phyloP scores from a whole-genome alignment of 2,329 filamentous ascomycete genomes.

The Macrophomina phaseolina region DNA sequence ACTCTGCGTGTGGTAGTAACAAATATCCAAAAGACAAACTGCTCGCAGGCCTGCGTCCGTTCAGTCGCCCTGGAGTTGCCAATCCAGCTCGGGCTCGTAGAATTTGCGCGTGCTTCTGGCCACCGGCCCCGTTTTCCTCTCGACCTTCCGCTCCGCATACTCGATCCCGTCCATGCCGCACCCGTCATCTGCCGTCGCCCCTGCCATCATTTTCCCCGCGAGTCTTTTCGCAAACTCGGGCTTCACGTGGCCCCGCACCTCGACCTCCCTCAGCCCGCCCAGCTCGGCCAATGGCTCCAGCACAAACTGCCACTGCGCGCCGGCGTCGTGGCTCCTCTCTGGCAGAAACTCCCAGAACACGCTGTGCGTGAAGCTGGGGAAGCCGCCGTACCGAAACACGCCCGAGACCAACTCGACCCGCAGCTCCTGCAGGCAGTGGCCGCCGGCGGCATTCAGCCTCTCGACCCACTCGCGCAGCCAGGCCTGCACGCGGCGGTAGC shows the following conservation, averaged over 20 bases:
- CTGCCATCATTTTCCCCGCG: constrained; percentile 10
- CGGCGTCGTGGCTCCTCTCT: background rate
- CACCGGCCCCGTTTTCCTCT: constrained; percentile 3
- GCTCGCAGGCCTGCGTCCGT: background rate
- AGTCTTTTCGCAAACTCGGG: constrained; percentile 11
- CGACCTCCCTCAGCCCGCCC: constrained; percentile 19
- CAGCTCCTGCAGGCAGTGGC: constrained; percentile 18
- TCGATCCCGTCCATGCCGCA: background rate
- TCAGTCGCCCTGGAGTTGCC: constrained; percentile 13
- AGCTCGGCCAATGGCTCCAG: constrained; percentile 24
- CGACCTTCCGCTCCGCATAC: constrained; percentile 10
- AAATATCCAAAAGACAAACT: background rate
- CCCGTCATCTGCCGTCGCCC: background rate
- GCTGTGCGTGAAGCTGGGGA: constrained; percentile 18
- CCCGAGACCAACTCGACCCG: constrained; percentile 12
- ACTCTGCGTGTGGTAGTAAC: background rate
- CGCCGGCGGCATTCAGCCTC: background rate
- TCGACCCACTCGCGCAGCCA: constrained; percentile 24
- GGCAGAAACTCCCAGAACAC: constrained; percentile 21
- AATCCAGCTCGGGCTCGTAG: constrained; percentile 27
- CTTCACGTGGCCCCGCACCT: constrained; percentile 21
- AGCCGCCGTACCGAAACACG: constrained; percentile 7
- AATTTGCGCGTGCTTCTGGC: constrained; percentile 23
- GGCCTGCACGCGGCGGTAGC: constrained; percentile 19
- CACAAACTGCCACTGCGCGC: constrained; percentile 26